Conservation (phyloP, 1,284 basidiomycete genomes). For the Peniophora sp. region DNA sequence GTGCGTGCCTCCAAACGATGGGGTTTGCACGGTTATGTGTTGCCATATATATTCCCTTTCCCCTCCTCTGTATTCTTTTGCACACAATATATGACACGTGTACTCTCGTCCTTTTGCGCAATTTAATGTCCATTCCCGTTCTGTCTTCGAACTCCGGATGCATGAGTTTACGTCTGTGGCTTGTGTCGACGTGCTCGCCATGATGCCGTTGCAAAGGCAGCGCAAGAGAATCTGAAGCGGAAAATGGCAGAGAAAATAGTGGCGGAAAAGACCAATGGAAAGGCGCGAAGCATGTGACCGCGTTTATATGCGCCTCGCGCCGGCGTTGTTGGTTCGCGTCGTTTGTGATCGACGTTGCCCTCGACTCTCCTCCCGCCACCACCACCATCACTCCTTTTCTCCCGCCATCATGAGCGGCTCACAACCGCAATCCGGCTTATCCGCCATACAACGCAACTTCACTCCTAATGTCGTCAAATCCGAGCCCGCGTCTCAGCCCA, state of each 20-base stretch:
- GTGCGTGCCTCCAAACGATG: constrained; percentile 15
- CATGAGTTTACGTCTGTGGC: too few species aligned
- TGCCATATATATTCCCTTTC: neutral
- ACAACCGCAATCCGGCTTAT: neutral
- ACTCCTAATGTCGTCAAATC: neutral
- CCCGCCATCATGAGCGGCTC: neutral
- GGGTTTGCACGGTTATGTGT: constrained; percentile 15
- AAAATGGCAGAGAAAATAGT: too few species aligned
- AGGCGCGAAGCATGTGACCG: neutral
- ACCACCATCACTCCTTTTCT: neutral
- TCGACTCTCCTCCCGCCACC: neutral
- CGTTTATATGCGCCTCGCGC: neutral
- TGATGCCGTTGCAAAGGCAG: too few species aligned
- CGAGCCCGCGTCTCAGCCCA: neutral
- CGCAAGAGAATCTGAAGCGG: too few species aligned
- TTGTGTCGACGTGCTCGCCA: too few species aligned
- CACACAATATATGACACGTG: too few species aligned
- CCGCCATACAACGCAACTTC: neutral
- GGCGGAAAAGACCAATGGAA: too few species aligned
- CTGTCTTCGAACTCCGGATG: too few species aligned
- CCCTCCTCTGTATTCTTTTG: neutral
- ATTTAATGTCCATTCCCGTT: too few species aligned
- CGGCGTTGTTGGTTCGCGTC: neutral
- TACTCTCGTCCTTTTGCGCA: too few species aligned
- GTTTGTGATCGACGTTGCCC: neutral